Percentiles rank a stretch among this genome's conserved stretches.
Conservation (phyloP, 371 early-diverging fungal species). For the Dichotomocladium elegans region DNA sequence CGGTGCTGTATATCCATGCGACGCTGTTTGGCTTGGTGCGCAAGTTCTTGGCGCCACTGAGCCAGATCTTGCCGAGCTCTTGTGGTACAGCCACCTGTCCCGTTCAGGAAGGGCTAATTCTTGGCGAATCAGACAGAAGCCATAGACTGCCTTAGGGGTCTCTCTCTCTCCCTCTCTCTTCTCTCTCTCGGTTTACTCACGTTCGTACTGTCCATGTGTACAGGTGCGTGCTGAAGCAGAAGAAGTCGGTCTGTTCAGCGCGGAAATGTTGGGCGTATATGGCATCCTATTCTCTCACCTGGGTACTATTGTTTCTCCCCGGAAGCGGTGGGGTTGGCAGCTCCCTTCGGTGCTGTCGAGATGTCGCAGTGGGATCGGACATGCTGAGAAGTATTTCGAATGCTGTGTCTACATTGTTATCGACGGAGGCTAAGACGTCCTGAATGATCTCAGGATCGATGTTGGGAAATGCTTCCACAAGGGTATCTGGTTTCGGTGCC, state of each 20-base stretch:
- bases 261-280: too few species aligned
- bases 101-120: conserved; percentile 6
- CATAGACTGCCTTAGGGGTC: too few species aligned
- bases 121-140: too few species aligned
- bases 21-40: neutral
- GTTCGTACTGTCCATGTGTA: conserved; percentile 2
- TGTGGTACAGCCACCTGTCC: neutral
- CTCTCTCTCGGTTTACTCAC: neutral
- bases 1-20: neutral
- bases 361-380: conserved; percentile 10
- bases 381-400: conserved; percentile 14
- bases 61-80: conserved; percentile 13
- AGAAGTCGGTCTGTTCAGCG: too few species aligned
- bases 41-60: conserved; percentile 19
- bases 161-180: too few species aligned
- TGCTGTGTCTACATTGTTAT: conserved; percentile 13
- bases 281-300: neutral
- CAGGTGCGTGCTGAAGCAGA: too few species aligned
- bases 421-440: conserved; percentile 3
- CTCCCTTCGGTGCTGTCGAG: neutral
- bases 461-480: conserved; percentile 18
- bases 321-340: neutral
- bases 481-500: conserved; percentile 1
- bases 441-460: conserved; percentile 10
- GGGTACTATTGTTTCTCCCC: neutral